Percentiles rank a stretch among this genome's conserved stretches.
Conservation (phyloP, 352 stramenopile species). For the Phytophthora nicotianae region DNA sequence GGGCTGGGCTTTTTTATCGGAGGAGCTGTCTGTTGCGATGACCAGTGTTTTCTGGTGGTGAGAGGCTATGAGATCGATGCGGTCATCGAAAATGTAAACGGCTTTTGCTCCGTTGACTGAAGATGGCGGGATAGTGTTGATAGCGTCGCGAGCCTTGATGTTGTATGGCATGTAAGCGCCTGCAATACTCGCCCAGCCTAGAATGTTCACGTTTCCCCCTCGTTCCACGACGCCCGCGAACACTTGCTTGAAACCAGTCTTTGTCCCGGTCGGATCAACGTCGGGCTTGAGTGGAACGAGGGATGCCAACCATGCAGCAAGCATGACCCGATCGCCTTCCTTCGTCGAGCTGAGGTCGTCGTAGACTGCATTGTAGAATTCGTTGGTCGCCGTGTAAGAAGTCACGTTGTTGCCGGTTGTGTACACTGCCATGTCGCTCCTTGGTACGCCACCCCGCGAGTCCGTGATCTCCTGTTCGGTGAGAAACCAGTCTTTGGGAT, state of each 20-base stretch:
- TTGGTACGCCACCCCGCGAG: constrained; percentile 35
- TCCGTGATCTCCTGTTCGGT: constrained; percentile 2
- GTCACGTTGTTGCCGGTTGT: constrained; percentile 48
- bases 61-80: constrained; percentile 31
- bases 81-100: constrained; percentile 56
- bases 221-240: constrained; percentile 35
- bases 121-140: constrained; percentile 38
- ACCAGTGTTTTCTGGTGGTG: constrained; percentile 64
- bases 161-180: constrained; percentile 20
- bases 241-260: constrained; percentile 38
- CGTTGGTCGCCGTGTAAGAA: constrained; percentile 35
- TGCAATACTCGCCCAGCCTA: constrained; percentile 57
- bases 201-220: constrained; percentile 43
- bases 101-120: constrained; percentile 19
- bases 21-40: constrained; percentile 20
- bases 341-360: constrained; percentile 36
- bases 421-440: constrained; percentile 35
- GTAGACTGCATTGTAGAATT: constrained; percentile 48
- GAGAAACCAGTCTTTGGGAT: constrained; percentile 1
- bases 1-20: constrained; percentile 11
- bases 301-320: constrained; percentile 49
- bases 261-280: constrained; percentile 16
- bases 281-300: constrained; percentile 47
- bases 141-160: constrained; percentile 36
- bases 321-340: constrained; percentile 31